These are phyloP conservation scores for Artomyces pyxidatus DNA, from an alignment of 768 basidiomycete genomes.

Conservation along the genomic window DNA sequence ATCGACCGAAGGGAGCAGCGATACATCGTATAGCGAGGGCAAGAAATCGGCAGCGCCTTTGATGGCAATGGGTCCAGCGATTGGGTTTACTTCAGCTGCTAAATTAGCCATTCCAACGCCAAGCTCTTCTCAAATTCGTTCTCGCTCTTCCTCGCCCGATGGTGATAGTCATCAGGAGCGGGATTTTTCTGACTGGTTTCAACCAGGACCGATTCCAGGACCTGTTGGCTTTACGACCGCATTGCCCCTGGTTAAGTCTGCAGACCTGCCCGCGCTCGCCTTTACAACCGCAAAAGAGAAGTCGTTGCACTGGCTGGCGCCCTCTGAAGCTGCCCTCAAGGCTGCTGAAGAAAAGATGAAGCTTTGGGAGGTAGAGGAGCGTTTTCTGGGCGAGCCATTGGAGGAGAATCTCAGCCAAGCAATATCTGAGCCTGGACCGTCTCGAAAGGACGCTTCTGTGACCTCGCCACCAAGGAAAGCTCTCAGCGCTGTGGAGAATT, in stretches of 20 bases:
- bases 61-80: too few species aligned
- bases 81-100: constrained; percentile 1
- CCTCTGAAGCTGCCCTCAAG: constrained; percentile 6
- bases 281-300: too few species aligned
- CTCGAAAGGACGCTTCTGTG: neutral
- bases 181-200: too few species aligned
- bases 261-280: too few species aligned
- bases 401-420: too few species aligned
- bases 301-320: too few species aligned
- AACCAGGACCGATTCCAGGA: too few species aligned
- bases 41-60: neutral
- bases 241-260: neutral
- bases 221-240: neutral
- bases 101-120: neutral
- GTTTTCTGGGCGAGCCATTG: neutral
- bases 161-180: too few species aligned
- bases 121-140: neutral
- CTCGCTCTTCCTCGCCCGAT: neutral
- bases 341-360: constrained; percentile 3
- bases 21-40: too few species aligned
- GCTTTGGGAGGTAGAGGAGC: constrained; percentile 12
- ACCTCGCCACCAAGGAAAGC: neutral
- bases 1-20: neutral
- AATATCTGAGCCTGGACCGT: neutral
- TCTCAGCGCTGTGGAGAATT: neutral